Percentiles rank a stretch among this genome's conserved stretches.
phyloP scores from a whole-genome alignment of 768 basidiomycete species.

The Ramaria rubella region DNA sequence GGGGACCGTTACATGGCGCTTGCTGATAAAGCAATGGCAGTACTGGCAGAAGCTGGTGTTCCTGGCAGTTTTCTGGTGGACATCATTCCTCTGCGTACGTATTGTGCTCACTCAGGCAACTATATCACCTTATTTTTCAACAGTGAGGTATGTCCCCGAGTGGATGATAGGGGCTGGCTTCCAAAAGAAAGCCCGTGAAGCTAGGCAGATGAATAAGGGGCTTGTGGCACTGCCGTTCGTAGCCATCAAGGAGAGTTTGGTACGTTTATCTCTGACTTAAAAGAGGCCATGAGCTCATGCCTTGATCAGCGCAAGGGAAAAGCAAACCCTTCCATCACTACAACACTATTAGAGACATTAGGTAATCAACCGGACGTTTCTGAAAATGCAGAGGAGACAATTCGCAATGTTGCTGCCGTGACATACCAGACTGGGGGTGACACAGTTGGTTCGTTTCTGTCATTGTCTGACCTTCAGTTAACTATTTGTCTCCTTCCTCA shows the following conservation, averaged over 20 bases:
- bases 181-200: not conserved
- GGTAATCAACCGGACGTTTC: not conserved
- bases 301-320: not conserved
- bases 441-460: not conserved
- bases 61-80: slow-evolving; percentile 4
- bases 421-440: not conserved
- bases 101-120: not conserved
- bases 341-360: not conserved
- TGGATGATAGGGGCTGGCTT: slow-evolving; percentile 2
- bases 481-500: not conserved
- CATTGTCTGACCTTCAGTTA: not conserved
- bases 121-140: not conserved
- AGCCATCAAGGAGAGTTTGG: not conserved
- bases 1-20: not conserved
- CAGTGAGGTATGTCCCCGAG: slow-evolving; percentile 3
- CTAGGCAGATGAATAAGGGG: not conserved
- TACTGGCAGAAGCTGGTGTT: not conserved
- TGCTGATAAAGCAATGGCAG: not conserved
- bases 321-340: not conserved
- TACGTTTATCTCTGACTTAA: not conserved
- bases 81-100: not conserved
- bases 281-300: too few relatives aligned
- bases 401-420: not conserved
- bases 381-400: not conserved
- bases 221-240: not conserved